Evolutionary conservation across 495 filamentous ascomycete genomes (phyloP), one percentile per base, ranked within the genome.

Genomic region (Aspergillus leporis): DNA sequence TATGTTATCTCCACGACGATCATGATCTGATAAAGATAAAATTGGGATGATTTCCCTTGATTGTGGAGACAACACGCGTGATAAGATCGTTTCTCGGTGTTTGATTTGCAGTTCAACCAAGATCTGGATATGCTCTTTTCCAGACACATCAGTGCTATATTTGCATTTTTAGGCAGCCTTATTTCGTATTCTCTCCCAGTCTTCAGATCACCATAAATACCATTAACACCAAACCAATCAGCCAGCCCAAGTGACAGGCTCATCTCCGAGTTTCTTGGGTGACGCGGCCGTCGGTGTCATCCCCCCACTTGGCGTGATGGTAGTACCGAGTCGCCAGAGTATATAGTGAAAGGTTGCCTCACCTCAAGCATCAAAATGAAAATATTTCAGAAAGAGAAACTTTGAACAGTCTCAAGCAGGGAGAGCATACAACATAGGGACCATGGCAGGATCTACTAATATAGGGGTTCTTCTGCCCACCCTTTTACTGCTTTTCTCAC

Each of bases 401-500:
- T n/a, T n/a, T n/a, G n/a, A 8, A 19, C 3, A 43, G 3, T 2
- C 25, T 28, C 16, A 43, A 43, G 14, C 2, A 43, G 5, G 16
- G 40, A 19, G 18, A 12, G 16, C 10, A 40, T n/a, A 40, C 36
- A 40, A 3, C 9, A 22, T 7, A 47, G 7, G 19, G 23, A 23
- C 18, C 19, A 47, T 47, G 43, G 7, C 43, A 47, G 10, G 43
- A 22, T 14, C 10, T n/a, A 53, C 31, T 2, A 21, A 36, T 13
- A 5, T 28, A 16, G 31, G 14, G 32, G 41, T 23, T 10, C 5
- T 21, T 18, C 22, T 18, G 8, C 23, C 40, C 47, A 43, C 22
- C 4, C 48, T 47, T 1, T 46, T 65, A 19, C 38, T 55, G 7
- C 36, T 61, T 16, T 49, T 36, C 6, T 34, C 21, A 48, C 51